A percentile compares a stretch with the other conserved stretches of the same genome.
Conservation (phyloP, 2,329 filamentous ascomycete genomes). For the Beauveria sp. region DNA sequence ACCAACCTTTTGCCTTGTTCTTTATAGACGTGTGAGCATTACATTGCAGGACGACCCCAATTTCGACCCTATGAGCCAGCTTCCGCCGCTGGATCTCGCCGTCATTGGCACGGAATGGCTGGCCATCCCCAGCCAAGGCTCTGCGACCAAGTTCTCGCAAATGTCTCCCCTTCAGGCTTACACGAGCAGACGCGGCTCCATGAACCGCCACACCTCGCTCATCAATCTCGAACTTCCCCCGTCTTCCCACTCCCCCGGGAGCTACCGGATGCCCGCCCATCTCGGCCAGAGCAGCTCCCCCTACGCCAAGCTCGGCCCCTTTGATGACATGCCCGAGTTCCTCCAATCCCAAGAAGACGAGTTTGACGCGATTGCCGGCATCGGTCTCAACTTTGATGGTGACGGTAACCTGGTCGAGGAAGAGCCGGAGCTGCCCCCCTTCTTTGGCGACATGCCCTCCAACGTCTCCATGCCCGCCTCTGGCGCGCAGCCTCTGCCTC, state of each 20-base stretch:
- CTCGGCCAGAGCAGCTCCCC: slow-evolving; percentile 26
- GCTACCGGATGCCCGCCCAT: slow-evolving; percentile 26
- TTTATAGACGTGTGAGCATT: slow-evolving; percentile 62
- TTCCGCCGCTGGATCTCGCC: slow-evolving; percentile 29
- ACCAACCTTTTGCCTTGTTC: no score
- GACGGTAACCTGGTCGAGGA: slow-evolving; percentile 42
- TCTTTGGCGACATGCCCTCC: slow-evolving; percentile 15
- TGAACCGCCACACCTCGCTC: slow-evolving; percentile 20
- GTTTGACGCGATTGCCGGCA: slow-evolving; percentile 29
- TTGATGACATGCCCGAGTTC: slow-evolving; percentile 19
- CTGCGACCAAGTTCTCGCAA: slow-evolving; percentile 34
- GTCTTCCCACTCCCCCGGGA: slow-evolving; percentile 27
- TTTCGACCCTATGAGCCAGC: slow-evolving; percentile 42
- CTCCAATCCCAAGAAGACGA: slow-evolving; percentile 33
- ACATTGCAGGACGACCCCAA: slow-evolving; percentile 74
- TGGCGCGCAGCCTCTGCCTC: slow-evolving; percentile 13
- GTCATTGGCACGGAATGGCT: slow-evolving; percentile 27
- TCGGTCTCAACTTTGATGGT: slow-evolving; percentile 43
- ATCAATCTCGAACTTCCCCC: slow-evolving; percentile 26
- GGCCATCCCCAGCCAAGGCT: slow-evolving; percentile 28
- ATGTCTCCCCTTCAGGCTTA: slow-evolving; percentile 31
- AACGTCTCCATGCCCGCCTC: slow-evolving; percentile 5
- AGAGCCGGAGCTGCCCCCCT: slow-evolving; percentile 38
- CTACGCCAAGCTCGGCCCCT: slow-evolving; percentile 16
- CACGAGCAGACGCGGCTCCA: slow-evolving; percentile 21